These are phyloP conservation scores for Paecilomyces sp. DNA, from an alignment of 2,329 filamentous ascomycete genomes.

Conservation along the genomic window DNA sequence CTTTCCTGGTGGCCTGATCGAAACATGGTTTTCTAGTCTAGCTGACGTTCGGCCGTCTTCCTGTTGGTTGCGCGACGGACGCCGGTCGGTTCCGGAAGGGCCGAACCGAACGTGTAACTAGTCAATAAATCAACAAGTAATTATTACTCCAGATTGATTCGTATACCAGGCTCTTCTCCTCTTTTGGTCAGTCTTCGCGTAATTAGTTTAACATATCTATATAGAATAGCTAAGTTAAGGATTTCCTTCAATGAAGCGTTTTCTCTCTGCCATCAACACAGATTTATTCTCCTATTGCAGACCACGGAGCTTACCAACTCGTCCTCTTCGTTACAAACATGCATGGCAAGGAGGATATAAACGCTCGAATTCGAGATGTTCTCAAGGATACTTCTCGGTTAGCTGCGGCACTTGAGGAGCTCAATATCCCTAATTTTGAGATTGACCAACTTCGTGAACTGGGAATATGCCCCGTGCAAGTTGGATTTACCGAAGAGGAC, in stretches of 20 bases:
- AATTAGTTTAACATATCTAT: too few relatives aligned
- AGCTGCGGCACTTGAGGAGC: not conserved
- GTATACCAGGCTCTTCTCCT: too few relatives aligned
- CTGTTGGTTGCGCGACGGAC: not conserved
- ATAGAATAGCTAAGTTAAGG: too few relatives aligned
- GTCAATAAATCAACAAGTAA: too few relatives aligned
- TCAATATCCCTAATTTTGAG: not conserved
- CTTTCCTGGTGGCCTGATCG: not conserved
- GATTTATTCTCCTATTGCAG: too few relatives aligned
- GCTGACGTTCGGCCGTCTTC: not conserved
- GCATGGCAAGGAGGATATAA: not conserved
- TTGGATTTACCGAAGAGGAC: not conserved
- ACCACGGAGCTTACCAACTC: not conserved
- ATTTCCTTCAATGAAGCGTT: too few relatives aligned
- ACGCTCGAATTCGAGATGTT: not conserved
- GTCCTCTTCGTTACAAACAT: not conserved
- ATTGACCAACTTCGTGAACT: not conserved
- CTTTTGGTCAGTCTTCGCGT: too few relatives aligned
- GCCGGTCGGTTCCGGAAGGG: not conserved
- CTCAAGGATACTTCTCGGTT: not conserved
- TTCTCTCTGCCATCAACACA: too few relatives aligned
- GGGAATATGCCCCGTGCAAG: not conserved
- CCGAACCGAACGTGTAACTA: not conserved
- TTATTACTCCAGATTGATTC: too few relatives aligned
- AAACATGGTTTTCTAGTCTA: not conserved